Evolutionary conservation across 495 filamentous ascomycete species (phyloP).

Genomic region (Aspergillus sparsus): DNA sequence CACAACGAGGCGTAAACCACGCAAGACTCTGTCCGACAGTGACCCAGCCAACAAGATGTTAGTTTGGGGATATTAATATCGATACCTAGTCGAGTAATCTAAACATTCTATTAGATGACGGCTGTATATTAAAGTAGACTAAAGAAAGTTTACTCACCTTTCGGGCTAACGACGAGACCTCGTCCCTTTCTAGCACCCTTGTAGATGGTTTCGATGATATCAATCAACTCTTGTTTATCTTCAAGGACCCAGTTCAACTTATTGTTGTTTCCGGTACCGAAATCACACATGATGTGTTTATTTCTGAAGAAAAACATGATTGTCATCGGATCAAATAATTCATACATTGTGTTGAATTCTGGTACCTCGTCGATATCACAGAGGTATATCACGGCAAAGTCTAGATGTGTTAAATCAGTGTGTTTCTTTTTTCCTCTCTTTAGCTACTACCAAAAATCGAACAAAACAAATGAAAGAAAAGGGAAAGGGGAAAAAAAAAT

Average conservation of each 20-base stretch:
- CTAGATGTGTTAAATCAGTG: conserved; percentile 19
- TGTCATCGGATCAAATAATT: conserved; percentile 70
- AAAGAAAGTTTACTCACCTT: conserved; percentile 49
- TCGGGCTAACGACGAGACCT: conserved; percentile 93
- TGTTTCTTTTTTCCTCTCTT: too few species aligned
- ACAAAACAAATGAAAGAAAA: not conserved
- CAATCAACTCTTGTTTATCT: conserved; percentile 98
- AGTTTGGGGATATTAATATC: conserved; percentile 55
- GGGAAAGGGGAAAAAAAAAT: not conserved
- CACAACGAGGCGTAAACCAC: not conserved
- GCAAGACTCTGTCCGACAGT: not conserved
- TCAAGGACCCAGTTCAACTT: conserved; percentile 97
- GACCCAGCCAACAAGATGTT: not conserved
- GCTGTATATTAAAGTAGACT: not conserved
- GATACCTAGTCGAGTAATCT: conserved; percentile 84
- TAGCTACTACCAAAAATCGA: too few species aligned
- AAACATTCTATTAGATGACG: conserved; percentile 25
- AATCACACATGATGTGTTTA: conserved; percentile 98
- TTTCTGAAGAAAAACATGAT: conserved; percentile 96
- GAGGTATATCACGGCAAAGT: conserved; percentile 84
- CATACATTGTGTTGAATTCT: conserved; percentile 96
- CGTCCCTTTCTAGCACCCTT: conserved; percentile 95
- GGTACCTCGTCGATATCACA: conserved; percentile 96
- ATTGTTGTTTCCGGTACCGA: conserved; percentile 98
- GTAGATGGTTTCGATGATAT: conserved; percentile 98